Base-by-base conservation (phyloP, 164 flowering plant species). In the Cinnamomum chago region DNA sequence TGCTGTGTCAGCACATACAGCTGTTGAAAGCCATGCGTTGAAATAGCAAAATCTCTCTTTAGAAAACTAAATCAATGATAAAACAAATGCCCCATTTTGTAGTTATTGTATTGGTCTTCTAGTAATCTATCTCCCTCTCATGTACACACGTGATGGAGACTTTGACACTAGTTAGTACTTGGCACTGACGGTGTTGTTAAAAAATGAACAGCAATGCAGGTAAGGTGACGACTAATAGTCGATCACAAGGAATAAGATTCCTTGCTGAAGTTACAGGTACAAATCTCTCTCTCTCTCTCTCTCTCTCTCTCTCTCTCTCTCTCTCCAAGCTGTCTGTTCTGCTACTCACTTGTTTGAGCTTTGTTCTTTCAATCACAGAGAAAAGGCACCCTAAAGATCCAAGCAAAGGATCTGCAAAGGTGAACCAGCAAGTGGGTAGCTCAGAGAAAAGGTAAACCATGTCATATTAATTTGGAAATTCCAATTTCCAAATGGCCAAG, bases 201-300 rank as follows among this genome's bases (percentile, higher is more conserved):
- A 28, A 67, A 65, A 66, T 78, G 50, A 72, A 76, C 86, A 95
- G 97, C 62, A 87, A 87, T 68, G 95, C 92, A 68, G 89, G 84
- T 74, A 88, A 66, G 78, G 95, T 90, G 77, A 89, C 97, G 70
- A 88, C 93, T 28, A 90, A 85, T 75, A 27, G 78, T 50, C 83
- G 84, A 76, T 95, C 98, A 62, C 97, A 93, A 81, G 99, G 99
- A 82, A 84, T 90, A 79, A 82, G 96, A 73, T 87, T 93, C 78
- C 94, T 95, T 0, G 79, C 85, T 58, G 89, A 93, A 76, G 67
- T 93, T 27, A 76, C 97, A 87, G 95, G 99, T 94, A 65, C 27
- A 28, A 3, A 52, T 15, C 3, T 23, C 12, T 27, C 2, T 40
- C 7, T 15, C 9, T 40, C 24, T 15, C 55, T 51, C 12, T 27